These are phyloP conservation scores for Candolleomyces eurysporus DNA, from an alignment of 768 basidiomycete species.

Conservation along the genomic window DNA sequence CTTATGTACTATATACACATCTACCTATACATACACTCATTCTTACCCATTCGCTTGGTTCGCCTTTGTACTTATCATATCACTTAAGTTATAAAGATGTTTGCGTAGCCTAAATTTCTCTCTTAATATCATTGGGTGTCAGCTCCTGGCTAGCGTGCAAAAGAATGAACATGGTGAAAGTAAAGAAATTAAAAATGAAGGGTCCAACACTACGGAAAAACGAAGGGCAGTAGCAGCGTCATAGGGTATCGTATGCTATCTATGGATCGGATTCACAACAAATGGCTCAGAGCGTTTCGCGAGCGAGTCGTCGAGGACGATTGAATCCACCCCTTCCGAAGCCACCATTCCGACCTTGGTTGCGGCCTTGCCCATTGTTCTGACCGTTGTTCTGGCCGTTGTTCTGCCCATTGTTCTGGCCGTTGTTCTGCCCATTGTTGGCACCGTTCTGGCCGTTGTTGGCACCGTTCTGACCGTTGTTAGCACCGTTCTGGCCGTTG, in stretches of 20 bases:
- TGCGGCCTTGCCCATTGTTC: not conserved
- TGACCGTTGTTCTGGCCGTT: conserved; percentile 3
- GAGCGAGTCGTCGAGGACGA: not conserved
- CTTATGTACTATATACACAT: not conserved
- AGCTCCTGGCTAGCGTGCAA: conserved; percentile 9
- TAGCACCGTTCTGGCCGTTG: not conserved
- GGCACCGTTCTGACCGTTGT: not conserved
- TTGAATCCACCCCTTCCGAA: not conserved
- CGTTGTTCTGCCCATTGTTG: not conserved
- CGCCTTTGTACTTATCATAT: not conserved
- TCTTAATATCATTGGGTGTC: conserved; percentile 10
- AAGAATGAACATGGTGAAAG: not conserved
- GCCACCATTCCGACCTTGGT: not conserved
- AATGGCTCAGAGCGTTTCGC: no score
- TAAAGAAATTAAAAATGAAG: not conserved
- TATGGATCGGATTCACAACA: no score
- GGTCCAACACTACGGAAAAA: not conserved
- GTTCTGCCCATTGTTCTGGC: not conserved
- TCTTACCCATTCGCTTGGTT: not conserved
- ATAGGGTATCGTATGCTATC: no score
- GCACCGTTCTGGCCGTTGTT: not conserved
- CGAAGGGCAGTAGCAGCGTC: not conserved
- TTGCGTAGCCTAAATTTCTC: conserved; percentile 3
- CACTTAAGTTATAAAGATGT: not conserved
- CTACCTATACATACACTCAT: not conserved